Evolutionary conservation across 805 yeast species (phyloP), one percentile per base, ranked within the genome.

Genomic region (Cyberlindnera mississippiensis): DNA sequence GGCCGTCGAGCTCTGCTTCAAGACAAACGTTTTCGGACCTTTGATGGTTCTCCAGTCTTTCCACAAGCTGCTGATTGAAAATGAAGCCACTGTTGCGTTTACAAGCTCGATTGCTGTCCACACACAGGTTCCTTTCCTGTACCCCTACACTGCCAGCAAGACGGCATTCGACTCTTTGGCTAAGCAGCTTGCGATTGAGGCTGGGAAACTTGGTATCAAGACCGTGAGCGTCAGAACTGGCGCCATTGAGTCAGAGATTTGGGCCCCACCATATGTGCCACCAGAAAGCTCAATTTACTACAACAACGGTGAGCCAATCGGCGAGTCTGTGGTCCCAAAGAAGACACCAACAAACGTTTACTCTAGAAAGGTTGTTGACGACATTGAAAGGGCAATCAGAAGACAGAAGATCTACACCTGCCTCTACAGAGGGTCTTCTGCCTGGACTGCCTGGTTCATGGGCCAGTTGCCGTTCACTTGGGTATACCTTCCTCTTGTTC

Each of bases 191-290:
- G 63, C 60, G 5, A 42, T 56, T 6, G 75, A 71, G 43, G 50
- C 69, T 57, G 48, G 51, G 31, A 64, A 65, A 0, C 58, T 67
- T 38, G 73, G 68, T 1, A 71, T 69, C 28, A 55, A 57, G 38
- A 71, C 68, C 3, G 61, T 67, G 35, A 57, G 63, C 45, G 61
- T 69, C 7, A 53, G 63, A 24, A 64, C 72, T 3, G 75, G 75
- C 4, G 66, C 64, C 11, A 71, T 70, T 10, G 54, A 60, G 16
- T 64, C 72, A 3, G 64, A 54, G 11, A 62, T 68, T 24, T 52
- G 44, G 40, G 39, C 39, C 1, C 40, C 41, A 11, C 29, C 42
- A 2, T 28, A 35, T 16, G 38, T 35, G 10, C 43, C 43, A 10
- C 43, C 46, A 14, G 20, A 33, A 14, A 43, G 35, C n/a, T 48